Evolutionary conservation across 495 filamentous ascomycete species (phyloP).

Genomic region (Penicillium pulvis): DNA sequence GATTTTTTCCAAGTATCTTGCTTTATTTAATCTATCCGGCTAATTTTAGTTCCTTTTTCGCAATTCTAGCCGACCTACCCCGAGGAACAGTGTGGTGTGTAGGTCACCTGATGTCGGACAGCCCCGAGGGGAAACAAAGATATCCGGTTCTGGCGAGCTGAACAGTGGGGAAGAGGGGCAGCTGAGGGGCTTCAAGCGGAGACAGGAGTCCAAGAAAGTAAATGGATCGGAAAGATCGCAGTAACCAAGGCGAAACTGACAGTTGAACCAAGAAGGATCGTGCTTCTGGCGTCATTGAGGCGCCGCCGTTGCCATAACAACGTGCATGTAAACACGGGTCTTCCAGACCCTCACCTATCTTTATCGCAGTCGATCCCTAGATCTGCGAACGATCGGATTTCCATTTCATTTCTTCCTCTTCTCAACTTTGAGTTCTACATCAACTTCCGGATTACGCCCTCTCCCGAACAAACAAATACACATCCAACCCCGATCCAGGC

Average conservation of each 20-base stretch:
- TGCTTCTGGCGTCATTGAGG: constrained; percentile 37
- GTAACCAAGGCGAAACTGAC: constrained; percentile 22
- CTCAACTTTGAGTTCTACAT: constrained; percentile 6
- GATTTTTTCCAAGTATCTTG: not conserved
- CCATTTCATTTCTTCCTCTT: constrained; percentile 17
- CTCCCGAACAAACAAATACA: constrained; percentile 1
- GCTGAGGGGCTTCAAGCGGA: constrained; percentile 22
- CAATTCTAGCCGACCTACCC: not conserved
- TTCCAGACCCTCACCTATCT: constrained; percentile 28
- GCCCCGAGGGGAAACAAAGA: constrained; percentile 10
- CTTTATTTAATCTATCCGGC: not conserved
- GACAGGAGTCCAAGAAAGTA: constrained; percentile 18
- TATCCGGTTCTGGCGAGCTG: constrained; percentile 28
- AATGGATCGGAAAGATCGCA: constrained; percentile 21
- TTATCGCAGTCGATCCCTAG: constrained; percentile 23
- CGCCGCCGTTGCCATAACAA: constrained; percentile 49
- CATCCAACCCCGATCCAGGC: constrained; percentile 8
- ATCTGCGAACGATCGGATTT: constrained; percentile 22
- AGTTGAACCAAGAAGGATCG: constrained; percentile 13
- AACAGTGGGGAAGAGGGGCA: constrained; percentile 28
- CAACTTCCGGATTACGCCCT: not conserved
- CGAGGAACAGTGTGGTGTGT: not conserved
- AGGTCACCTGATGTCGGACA: constrained; percentile 21
- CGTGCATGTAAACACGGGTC: constrained; percentile 43
- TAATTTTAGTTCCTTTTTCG: not conserved